phyloP scores from a whole-genome alignment of 2,329 filamentous ascomycete species.

The Scytalidium lignicola region DNA sequence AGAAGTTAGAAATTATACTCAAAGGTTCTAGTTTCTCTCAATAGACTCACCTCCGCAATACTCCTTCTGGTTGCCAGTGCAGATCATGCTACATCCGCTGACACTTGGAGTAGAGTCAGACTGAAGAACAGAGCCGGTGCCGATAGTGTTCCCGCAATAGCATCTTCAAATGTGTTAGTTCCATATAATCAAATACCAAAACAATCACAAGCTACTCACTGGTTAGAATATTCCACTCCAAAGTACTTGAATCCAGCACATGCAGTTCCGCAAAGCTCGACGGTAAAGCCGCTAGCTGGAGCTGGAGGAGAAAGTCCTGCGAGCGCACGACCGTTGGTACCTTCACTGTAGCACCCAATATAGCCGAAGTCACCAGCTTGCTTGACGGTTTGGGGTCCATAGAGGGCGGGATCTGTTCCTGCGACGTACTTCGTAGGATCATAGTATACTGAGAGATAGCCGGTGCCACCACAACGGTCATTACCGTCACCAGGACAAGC shows the following conservation, averaged over 20 bases:
- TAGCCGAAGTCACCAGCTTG: constrained; percentile 16
- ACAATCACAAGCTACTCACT: constrained; percentile 24
- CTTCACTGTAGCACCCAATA: constrained; percentile 31
- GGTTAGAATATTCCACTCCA: constrained; percentile 30
- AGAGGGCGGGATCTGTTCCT: constrained; percentile 13
- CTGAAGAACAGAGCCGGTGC: constrained; percentile 4
- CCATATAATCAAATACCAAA: not conserved
- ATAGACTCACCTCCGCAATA: constrained; percentile 3
- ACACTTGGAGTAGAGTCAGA: constrained; percentile 7
- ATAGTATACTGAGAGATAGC: constrained; percentile 17
- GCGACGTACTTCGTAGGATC: constrained; percentile 15
- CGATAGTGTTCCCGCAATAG: constrained; percentile 20
- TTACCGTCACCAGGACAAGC: constrained; percentile 6
- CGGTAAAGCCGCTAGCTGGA: constrained; percentile 15
- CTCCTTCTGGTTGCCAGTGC: constrained; percentile 11
- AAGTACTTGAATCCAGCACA: constrained; percentile 16
- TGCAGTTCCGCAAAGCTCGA: constrained; percentile 17
- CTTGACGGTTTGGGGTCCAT: constrained; percentile 21
- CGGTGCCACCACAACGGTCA: constrained; percentile 12
- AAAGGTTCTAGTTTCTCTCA: no score
- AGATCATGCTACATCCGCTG: constrained; percentile 14
- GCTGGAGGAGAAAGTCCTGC: constrained; percentile 2
- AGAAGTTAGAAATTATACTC: no score
- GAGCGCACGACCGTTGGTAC: constrained; percentile 16
- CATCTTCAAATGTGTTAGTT: constrained; percentile 2